Conservation (phyloP, 1,139 yeast species). For the Debaryomyces sp. region DNA sequence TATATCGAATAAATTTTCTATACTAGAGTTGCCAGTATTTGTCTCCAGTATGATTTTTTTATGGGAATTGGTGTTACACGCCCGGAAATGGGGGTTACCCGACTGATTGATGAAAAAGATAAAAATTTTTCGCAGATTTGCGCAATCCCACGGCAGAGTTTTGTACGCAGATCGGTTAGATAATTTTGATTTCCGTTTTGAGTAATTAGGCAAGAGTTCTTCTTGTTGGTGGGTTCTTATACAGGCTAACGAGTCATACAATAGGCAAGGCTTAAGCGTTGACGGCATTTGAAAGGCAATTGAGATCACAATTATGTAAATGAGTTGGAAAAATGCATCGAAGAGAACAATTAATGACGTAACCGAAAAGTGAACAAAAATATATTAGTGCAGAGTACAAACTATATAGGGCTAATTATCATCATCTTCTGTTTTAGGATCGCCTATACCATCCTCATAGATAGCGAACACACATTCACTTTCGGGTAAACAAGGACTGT, state of each 20-base stretch:
- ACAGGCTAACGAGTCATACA: background rate
- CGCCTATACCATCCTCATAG: constrained; percentile 96
- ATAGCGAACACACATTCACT: constrained; percentile 94
- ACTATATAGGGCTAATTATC: constrained; percentile 14
- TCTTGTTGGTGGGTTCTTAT: background rate
- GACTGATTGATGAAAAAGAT: constrained; percentile 39
- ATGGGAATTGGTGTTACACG: constrained; percentile 8
- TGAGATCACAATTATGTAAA: background rate
- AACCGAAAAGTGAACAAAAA: background rate
- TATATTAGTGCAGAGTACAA: background rate
- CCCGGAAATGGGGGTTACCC: constrained; percentile 11
- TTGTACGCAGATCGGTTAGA: constrained; percentile 14
- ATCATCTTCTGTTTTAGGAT: constrained; percentile 81
- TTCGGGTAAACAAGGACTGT: constrained; percentile 94
- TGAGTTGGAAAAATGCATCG: background rate
- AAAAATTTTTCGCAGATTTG: constrained; percentile 21
- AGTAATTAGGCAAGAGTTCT: background rate
- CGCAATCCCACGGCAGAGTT: constrained; percentile 10
- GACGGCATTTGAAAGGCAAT: background rate
- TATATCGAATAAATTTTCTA: background rate
- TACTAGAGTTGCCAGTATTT: background rate
- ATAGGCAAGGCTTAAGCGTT: background rate
- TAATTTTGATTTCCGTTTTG: constrained; percentile 7
- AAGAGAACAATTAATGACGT: background rate
- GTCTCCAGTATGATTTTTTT: constrained; percentile 4